phyloP scores from a whole-genome alignment of 768 basidiomycete species.

The Chalciporus piperatus region DNA sequence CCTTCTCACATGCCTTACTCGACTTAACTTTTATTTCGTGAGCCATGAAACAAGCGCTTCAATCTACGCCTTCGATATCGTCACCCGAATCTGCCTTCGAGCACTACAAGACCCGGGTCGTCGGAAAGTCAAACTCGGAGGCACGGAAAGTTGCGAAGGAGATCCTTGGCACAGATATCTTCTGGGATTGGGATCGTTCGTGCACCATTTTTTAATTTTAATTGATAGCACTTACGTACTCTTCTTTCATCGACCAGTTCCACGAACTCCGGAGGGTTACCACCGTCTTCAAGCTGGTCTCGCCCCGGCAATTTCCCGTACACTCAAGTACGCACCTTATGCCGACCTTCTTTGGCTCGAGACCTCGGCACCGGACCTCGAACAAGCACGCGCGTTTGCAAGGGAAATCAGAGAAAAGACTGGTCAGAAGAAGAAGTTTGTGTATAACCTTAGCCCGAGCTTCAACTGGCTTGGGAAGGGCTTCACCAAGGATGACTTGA shows the following conservation, averaged over 20 bases:
- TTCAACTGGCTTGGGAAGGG: conserved; percentile 91
- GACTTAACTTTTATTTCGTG: not conserved
- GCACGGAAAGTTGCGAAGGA: conserved; percentile 73
- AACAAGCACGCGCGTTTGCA: conserved; percentile 77
- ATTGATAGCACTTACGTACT: not conserved
- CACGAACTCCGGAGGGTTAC: conserved; percentile 88
- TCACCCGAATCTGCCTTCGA: conserved; percentile 45
- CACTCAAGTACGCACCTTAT: conserved; percentile 77
- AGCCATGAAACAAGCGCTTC: conserved; percentile 26
- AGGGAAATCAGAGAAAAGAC: conserved; percentile 66
- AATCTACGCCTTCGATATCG: conserved; percentile 19
- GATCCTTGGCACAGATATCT: conserved; percentile 58
- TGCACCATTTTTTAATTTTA: conserved; percentile 7
- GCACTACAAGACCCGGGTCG: conserved; percentile 54
- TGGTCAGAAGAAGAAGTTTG: conserved; percentile 70
- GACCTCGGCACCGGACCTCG: conserved; percentile 83
- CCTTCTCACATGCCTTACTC: conserved; percentile 43
- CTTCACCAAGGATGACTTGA: conserved; percentile 71
- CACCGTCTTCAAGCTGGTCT: conserved; percentile 84
- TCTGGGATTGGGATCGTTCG: conserved; percentile 89
- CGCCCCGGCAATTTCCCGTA: conserved; percentile 78
- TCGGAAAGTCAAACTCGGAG: conserved; percentile 69
- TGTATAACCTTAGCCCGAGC: conserved; percentile 91
- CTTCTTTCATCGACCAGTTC: conserved; percentile 45
- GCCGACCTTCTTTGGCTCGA: conserved; percentile 93